Evolutionary conservation across 441 rosid species (phyloP).

Genomic region (Populus trichocarpa): DNA sequence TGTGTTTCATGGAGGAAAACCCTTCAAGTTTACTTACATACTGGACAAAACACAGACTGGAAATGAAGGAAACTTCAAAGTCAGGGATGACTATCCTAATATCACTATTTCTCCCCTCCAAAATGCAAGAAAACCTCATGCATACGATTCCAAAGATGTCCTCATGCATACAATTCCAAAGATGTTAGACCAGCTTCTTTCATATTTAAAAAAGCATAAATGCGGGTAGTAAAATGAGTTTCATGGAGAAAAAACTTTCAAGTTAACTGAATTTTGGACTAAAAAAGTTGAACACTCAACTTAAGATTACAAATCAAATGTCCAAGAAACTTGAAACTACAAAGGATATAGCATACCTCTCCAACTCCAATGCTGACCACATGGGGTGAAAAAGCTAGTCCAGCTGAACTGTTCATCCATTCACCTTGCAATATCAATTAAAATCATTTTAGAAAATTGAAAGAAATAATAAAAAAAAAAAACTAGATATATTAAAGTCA

Average conservation of each 20-base stretch:
- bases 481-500: neutral
- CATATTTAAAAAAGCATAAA: neutral
- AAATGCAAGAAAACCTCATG: neutral
- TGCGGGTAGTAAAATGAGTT: neutral
- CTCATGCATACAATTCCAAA: neutral
- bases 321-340: neutral
- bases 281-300: neutral
- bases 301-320: neutral
- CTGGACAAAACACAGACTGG: neutral
- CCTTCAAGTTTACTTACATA: neutral
- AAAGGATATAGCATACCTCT: constrained; percentile 52
- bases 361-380: constrained; percentile 74
- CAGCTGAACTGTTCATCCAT: constrained; percentile 98
- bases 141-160: neutral
- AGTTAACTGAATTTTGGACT: neutral
- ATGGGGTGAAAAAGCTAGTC: constrained; percentile 94
- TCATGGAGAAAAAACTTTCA: neutral
- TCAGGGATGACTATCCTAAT: neutral
- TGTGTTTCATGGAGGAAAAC: neutral
- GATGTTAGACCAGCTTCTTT: neutral
- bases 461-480: neutral
- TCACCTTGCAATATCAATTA: constrained; percentile 57
- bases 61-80: neutral
- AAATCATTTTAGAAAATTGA: constrained; percentile 1
- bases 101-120: neutral